Evolutionary conservation across 768 basidiomycete species (phyloP).

Genomic region (Phlebiopsis flavidoalba): DNA sequence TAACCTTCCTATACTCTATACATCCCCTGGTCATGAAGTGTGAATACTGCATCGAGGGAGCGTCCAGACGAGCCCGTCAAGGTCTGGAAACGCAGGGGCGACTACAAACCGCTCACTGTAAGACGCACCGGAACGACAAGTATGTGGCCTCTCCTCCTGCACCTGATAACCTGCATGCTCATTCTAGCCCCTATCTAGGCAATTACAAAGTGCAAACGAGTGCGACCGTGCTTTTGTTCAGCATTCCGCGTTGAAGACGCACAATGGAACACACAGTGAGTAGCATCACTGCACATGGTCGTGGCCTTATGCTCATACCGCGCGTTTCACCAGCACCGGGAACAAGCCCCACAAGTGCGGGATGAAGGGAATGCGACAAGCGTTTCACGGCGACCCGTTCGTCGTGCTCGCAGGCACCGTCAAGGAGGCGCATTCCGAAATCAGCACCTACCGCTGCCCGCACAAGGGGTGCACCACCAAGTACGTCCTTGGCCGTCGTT

Average conservation of each 20-base stretch:
- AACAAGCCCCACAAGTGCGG: slow-evolving; percentile 49
- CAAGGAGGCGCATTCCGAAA: slow-evolving; percentile 49
- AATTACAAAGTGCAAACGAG: slow-evolving; percentile 39
- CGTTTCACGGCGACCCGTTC: slow-evolving; percentile 69
- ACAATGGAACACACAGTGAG: slow-evolving; percentile 66
- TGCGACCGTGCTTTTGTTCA: slow-evolving; percentile 60
- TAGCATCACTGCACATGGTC: neutral
- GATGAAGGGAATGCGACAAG: slow-evolving; percentile 38
- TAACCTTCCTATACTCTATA: neutral
- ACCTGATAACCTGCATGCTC: neutral
- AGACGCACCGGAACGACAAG: slow-evolving; percentile 47
- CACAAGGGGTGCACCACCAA: neutral
- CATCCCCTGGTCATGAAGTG: neutral
- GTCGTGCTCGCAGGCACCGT: slow-evolving; percentile 58
- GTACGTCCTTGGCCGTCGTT: neutral
- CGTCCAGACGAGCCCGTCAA: slow-evolving; percentile 20
- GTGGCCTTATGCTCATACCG: neutral
- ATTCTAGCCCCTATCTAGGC: slow-evolving; percentile 30
- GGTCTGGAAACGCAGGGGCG: slow-evolving; percentile 50
- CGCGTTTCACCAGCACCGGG: slow-evolving; percentile 15
- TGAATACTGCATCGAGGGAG: slow-evolving; percentile 28
- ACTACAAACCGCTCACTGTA: slow-evolving; percentile 54
- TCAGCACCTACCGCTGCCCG: slow-evolving; percentile 12
- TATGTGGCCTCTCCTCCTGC: slow-evolving; percentile 23
- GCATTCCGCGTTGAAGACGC: slow-evolving; percentile 54